These are phyloP conservation scores for Trypanosoma brucei DNA, from an alignment of 208 protist species.

Conservation along the genomic window DNA sequence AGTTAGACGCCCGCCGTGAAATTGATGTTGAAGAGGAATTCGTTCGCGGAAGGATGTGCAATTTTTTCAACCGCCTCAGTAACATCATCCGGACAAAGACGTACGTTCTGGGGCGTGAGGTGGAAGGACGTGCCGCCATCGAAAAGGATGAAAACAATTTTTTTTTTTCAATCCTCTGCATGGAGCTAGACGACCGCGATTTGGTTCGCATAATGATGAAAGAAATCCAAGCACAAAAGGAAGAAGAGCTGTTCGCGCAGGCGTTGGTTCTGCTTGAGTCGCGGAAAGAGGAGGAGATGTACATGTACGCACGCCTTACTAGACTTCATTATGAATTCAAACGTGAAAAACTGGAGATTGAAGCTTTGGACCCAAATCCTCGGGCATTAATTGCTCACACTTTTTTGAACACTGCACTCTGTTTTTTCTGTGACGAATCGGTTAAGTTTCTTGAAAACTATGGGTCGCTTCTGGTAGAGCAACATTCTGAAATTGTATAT, in stretches of 20 bases:
- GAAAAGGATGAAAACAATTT: constrained; percentile 6
- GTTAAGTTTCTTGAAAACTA: background rate
- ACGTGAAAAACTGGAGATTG: constrained; percentile 6
- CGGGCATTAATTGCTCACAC: background rate
- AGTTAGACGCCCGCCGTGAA: constrained; percentile 20
- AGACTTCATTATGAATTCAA: constrained; percentile 6
- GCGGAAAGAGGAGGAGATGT: background rate
- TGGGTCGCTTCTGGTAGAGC: background rate
- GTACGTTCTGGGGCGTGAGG: constrained; percentile 1
- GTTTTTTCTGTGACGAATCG: background rate
- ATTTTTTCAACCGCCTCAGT: background rate
- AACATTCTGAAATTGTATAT: background rate
- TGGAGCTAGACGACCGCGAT: constrained; percentile 23
- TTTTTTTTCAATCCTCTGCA: constrained; percentile 5
- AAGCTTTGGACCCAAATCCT: background rate
- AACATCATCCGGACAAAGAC: constrained; percentile 18
- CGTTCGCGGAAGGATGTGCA: constrained; percentile 2
- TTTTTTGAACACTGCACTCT: background rate
- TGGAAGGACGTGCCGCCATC: constrained; percentile 3
- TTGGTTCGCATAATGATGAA: constrained; percentile 13
- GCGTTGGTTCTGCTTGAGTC: background rate
- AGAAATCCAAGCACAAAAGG: background rate
- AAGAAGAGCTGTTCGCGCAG: constrained; percentile 8
- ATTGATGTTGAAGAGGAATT: constrained; percentile 30
- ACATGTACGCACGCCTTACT: constrained; percentile 1